Percentiles rank a stretch among this genome's conserved stretches.
Conservation (phyloP, 1,284 basidiomycete genomes). For the Puccinia hordei region DNA sequence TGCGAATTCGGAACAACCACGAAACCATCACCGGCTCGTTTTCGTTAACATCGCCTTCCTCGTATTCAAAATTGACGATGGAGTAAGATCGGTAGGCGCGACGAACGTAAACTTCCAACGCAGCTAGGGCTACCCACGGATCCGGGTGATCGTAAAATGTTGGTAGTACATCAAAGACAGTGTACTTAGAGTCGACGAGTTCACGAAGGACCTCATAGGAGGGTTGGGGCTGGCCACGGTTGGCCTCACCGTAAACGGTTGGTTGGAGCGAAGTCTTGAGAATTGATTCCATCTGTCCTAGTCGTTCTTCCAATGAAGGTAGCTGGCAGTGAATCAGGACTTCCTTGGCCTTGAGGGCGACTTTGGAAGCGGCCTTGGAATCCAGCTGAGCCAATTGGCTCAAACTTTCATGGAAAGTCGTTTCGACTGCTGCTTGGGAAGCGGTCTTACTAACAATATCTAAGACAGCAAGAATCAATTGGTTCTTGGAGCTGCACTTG, state of each 20-base stretch:
- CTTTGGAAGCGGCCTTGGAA: conserved; percentile 82
- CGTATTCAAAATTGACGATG: conserved; percentile 87
- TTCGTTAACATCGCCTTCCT: conserved; percentile 77
- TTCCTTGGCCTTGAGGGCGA: conserved; percentile 93
- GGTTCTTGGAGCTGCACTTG: conserved; percentile 89
- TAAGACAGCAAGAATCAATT: conserved; percentile 79
- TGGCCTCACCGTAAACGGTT: conserved; percentile 84
- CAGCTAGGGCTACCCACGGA: conserved; percentile 80
- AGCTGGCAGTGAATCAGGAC: conserved; percentile 93
- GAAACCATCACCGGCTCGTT: conserved; percentile 79
- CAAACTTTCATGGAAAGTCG: conserved; percentile 71
- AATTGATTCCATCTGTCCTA: conserved; percentile 89
- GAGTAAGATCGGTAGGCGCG: conserved; percentile 95
- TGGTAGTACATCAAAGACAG: conserved; percentile 94
- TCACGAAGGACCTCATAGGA: conserved; percentile 85
- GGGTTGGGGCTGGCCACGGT: conserved; percentile 70
- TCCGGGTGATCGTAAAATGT: conserved; percentile 90
- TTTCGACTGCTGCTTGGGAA: conserved; percentile 63
- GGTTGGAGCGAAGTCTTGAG: conserved; percentile 83
- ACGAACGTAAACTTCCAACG: conserved; percentile 93
- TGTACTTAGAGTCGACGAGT: conserved; percentile 92
- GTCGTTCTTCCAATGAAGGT: conserved; percentile 93
- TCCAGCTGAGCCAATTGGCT: conserved; percentile 81
- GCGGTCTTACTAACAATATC: conserved; percentile 78
- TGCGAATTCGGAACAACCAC: conserved; percentile 89